Evolutionary conservation across 441 rosid species (phyloP).

Genomic region (Macaranga tanarius): DNA sequence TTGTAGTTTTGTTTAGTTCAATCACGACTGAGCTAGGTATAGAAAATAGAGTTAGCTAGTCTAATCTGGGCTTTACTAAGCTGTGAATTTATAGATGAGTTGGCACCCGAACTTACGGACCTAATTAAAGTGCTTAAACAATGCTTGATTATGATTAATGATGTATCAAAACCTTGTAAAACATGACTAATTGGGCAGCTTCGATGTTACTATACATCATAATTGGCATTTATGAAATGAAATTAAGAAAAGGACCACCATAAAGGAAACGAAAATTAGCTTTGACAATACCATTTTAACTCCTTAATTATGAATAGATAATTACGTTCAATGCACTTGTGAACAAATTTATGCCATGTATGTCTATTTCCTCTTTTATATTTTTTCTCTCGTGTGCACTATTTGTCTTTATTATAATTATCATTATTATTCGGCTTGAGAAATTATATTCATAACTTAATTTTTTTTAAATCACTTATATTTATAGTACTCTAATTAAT

Average conservation of each 20-base stretch:
- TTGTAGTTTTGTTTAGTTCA: background rate
- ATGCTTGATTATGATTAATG: slow-evolving; percentile 12
- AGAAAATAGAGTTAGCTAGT: slow-evolving; percentile 15
- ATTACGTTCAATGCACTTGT: background rate
- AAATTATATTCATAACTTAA: too few relatives aligned
- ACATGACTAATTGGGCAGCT: background rate
- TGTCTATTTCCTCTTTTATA: too few relatives aligned
- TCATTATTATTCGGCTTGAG: background rate
- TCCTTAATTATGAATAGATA: background rate
- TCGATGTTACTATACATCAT: background rate
- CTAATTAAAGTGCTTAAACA: background rate
- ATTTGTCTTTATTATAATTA: background rate
- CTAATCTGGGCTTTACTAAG: slow-evolving; percentile 15
- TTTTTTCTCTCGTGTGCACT: background rate
- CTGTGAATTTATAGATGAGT: slow-evolving; percentile 6
- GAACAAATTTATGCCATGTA: background rate
- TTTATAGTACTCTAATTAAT: too few relatives aligned
- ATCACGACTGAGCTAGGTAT: slow-evolving; percentile 9
- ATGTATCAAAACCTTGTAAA: slow-evolving; percentile 1
- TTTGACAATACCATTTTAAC: background rate
- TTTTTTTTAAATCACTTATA: too few relatives aligned
- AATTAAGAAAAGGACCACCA: slow-evolving; percentile 4
- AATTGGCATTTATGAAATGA: slow-evolving; percentile 3
- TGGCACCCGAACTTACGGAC: slow-evolving; percentile 13
- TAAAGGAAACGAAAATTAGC: too few relatives aligned